Base-by-base conservation (phyloP, 1,284 basidiomycete species). In the Fomitopsis palustris region DNA sequence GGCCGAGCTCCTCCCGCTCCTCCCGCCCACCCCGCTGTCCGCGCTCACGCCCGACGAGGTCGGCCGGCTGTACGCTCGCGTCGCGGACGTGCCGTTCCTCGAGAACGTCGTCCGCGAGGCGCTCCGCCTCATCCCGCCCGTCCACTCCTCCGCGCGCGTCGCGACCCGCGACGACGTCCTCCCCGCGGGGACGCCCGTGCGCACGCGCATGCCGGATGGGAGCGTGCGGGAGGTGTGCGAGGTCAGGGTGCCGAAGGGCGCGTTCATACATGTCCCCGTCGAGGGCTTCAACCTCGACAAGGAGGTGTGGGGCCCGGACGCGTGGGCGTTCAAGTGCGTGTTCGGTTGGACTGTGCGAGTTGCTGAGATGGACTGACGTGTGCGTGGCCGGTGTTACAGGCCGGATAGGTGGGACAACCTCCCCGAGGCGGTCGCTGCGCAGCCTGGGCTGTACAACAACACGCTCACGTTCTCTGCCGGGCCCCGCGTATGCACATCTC, bases 331-430 rank as follows among this genome's bases (percentile, higher is more conserved):
- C 72, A 81, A 84, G 90, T 91, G 68, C 62, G 86, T 74, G 35
- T 9, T 37, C 8, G 12, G 8, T 57, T 17, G 17, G 10, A 16
- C 25, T 56, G 19, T 49, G 16, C 12, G n/a, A 25, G 23, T 25
- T 47, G 54, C 27, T 39, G n/a, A 45, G 27, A 5, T 42, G 16
- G 54, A 27, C 23, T 47, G 45, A 25, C n/a, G 2, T 10, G 7
- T 5, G 9, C 17, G n/a, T 23, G 37, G 1, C 16, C 31, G 19
- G 14, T 35, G 1, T 19, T 63, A 1, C 63, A 92, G 90, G 53
- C 91, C 90, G 10, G 88, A 92, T 61, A 77, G 90, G 45, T 93
- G 91, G 90, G 82, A 90, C 66, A 77, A 83, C 61, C 78, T 92
- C 0, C 87, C 91, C 0, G 85, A 90, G 57, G 74, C 78, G 35